These are phyloP conservation scores for Vaccinium vitisidaea DNA, from an alignment of 148 eudicot species.

Conservation along the genomic window DNA sequence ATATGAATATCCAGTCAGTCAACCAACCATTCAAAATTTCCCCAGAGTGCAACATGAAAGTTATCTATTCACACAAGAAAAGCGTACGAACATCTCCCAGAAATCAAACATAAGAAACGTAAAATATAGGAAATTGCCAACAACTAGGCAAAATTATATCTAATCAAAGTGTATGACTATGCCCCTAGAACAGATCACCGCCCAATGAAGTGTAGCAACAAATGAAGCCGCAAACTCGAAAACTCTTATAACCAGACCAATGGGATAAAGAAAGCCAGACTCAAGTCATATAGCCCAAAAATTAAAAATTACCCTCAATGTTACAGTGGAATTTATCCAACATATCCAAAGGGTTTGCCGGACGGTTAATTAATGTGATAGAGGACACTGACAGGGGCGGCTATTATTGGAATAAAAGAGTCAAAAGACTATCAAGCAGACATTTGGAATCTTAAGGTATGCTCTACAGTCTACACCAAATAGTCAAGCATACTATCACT, in stretches of 20 bases:
- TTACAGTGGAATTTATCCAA: neutral
- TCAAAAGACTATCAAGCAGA: neutral
- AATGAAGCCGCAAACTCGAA: neutral
- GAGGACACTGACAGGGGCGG: neutral
- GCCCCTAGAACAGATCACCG: neutral
- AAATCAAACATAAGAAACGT: too few species aligned
- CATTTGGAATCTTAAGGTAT: neutral
- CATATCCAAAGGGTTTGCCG: neutral
- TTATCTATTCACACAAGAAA: neutral
- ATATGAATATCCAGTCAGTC: neutral
- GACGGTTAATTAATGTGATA: neutral
- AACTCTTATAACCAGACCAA: neutral
- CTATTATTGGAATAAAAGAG: neutral
- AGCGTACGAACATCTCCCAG: neutral
- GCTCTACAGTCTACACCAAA: neutral
- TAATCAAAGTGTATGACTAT: too few species aligned
- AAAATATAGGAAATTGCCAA: too few species aligned
- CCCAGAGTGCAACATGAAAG: neutral
- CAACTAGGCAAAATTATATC: too few species aligned
- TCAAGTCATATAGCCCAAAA: too few species aligned
- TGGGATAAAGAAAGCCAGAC: too few species aligned
- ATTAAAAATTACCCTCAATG: neutral
- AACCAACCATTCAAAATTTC: neutral
- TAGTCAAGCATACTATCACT: neutral
- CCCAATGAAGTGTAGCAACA: neutral